Conservation (phyloP, 2,329 filamentous ascomycete genomes). For the Fusarium setosum region DNA sequence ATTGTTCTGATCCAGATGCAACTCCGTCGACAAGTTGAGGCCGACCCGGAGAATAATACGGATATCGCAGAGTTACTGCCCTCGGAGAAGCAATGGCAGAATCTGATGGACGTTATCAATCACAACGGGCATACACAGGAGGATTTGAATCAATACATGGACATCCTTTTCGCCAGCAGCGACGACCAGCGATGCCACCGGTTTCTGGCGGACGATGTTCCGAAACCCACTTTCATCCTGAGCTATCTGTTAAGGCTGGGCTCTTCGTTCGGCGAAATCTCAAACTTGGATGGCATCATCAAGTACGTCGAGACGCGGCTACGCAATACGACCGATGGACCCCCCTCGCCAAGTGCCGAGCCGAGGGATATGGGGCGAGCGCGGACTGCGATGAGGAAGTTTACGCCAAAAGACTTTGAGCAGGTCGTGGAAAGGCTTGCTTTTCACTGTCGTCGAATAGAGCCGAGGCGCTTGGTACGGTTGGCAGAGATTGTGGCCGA, state of each 20-base stretch:
- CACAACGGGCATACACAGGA: slow-evolving; percentile 35
- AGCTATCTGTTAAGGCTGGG: slow-evolving; percentile 45
- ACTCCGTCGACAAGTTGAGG: slow-evolving; percentile 38
- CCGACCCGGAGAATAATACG: slow-evolving; percentile 18
- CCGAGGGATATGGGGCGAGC: background rate
- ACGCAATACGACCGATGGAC: slow-evolving; percentile 20
- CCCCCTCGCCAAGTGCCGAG: background rate
- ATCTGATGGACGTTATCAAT: slow-evolving; percentile 27
- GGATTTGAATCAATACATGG: slow-evolving; percentile 41
- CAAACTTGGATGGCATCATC: slow-evolving; percentile 43
- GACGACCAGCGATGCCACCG: slow-evolving; percentile 48
- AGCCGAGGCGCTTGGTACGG: slow-evolving; percentile 47
- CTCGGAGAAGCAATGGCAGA: slow-evolving; percentile 35
- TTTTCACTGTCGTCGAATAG: slow-evolving; percentile 47
- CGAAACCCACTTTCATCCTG: slow-evolving; percentile 46
- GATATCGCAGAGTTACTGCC: slow-evolving; percentile 42
- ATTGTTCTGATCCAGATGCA: slow-evolving; percentile 48
- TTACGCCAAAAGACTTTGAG: slow-evolving; percentile 39
- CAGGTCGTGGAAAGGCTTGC: slow-evolving; percentile 42
- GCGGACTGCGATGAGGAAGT: slow-evolving; percentile 23
- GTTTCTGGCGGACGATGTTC: slow-evolving; percentile 41
- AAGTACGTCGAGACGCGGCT: slow-evolving; percentile 36
- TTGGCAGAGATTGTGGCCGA: slow-evolving; percentile 43
- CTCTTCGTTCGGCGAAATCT: slow-evolving; percentile 38
- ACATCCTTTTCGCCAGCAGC: slow-evolving; percentile 44